phyloP scores from a whole-genome alignment of 2,329 filamentous ascomycete species.

The Alternaria sp. region DNA sequence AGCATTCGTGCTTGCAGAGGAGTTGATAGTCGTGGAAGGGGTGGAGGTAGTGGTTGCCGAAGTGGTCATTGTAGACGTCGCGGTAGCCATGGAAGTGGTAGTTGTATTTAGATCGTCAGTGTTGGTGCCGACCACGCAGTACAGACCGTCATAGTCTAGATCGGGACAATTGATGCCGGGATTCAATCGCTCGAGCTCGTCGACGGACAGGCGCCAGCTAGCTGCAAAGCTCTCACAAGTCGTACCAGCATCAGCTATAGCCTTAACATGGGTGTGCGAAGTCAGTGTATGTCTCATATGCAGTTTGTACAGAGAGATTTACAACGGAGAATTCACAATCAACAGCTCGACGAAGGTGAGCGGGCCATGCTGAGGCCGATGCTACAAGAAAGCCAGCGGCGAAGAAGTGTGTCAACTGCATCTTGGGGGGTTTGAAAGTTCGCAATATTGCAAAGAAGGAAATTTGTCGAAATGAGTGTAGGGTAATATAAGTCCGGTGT shows the following conservation, averaged over 20 bases:
- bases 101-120: background rate
- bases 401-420: background rate
- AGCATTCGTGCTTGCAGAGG: background rate
- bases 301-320: too few relatives aligned
- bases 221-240: conserved; percentile 3
- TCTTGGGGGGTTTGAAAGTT: background rate
- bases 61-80: too few relatives aligned
- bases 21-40: background rate
- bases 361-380: background rate
- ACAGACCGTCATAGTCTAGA: background rate
- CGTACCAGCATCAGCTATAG: background rate
- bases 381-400: background rate
- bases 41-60: too few relatives aligned
- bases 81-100: background rate
- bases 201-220: background rate
- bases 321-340: background rate
- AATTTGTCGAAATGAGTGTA: background rate
- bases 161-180: conserved; percentile 3
- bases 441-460: background rate
- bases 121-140: conserved; percentile 5
- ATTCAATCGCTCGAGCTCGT: conserved; percentile 5
- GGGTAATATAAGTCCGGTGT: background rate
- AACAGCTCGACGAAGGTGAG: conserved; percentile 1
- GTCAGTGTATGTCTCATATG: too few relatives aligned
- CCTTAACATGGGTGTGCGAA: too few relatives aligned